Conservation (phyloP, 164 flowering plant genomes). For the Magnolia officinalis region DNA sequence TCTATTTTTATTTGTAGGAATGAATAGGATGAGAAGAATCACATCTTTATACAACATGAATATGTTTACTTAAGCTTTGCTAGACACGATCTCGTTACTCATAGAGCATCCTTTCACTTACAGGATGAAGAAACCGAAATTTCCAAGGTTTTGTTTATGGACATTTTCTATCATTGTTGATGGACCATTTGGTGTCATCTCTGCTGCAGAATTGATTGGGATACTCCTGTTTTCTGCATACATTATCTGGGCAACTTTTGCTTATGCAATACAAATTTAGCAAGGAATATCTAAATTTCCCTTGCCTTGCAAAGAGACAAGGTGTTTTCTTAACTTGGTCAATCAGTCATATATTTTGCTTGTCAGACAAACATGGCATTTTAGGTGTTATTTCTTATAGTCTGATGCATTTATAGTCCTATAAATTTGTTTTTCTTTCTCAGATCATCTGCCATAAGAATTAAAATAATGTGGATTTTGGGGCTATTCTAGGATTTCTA, state of each 20-base stretch:
- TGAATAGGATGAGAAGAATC: background rate
- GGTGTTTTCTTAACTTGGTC: slow-evolving; percentile 22
- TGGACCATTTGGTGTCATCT: slow-evolving; percentile 38
- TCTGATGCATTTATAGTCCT: too few species aligned
- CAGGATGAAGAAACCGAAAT: slow-evolving; percentile 42
- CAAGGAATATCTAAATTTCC: slow-evolving; percentile 14
- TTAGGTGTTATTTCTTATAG: too few species aligned
- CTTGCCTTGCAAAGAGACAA: slow-evolving; percentile 13
- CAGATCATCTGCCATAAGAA: too few species aligned
- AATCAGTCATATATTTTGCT: too few species aligned
- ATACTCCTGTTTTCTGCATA: slow-evolving; percentile 50
- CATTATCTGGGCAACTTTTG: slow-evolving; percentile 53
- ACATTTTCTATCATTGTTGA: slow-evolving; percentile 80
- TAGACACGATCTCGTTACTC: background rate
- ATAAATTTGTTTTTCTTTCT: too few species aligned
- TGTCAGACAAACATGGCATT: too few species aligned
- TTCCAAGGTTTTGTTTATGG: slow-evolving; percentile 68
- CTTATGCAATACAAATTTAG: slow-evolving; percentile 32
- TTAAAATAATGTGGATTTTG: too few species aligned
- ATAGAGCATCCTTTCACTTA: too few species aligned
- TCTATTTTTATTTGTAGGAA: background rate
- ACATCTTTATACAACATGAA: background rate
- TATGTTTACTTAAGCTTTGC: background rate
- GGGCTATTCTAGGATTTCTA: too few species aligned
- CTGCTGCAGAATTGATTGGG: too few species aligned